These are phyloP conservation scores for Apiotrichum gamsii DNA, from an alignment of 1,284 basidiomycete genomes.

Conservation along the genomic window DNA sequence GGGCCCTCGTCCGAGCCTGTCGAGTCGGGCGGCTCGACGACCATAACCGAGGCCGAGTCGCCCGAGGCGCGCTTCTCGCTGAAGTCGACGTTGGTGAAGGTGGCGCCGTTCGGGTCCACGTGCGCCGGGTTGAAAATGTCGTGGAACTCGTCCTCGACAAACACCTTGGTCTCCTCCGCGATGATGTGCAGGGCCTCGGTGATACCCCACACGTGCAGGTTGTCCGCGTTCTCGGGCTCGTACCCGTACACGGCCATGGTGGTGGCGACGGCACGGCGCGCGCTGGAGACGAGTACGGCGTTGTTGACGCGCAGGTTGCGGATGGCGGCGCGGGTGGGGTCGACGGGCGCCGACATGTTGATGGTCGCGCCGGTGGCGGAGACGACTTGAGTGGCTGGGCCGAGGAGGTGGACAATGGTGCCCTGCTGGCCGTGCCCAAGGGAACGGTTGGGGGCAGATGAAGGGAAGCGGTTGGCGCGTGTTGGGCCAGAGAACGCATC, in stretches of 20 bases:
- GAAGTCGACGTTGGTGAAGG: neutral
- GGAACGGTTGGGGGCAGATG: constrained; percentile 21
- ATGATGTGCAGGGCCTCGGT: constrained; percentile 35
- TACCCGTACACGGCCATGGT: constrained; percentile 30
- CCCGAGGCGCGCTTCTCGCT: neutral
- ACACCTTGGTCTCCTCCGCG: constrained; percentile 28
- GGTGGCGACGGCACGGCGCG: constrained; percentile 17
- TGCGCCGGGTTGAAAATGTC: constrained; percentile 27
- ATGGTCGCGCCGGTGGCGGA: constrained; percentile 14
- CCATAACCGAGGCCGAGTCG: no score
- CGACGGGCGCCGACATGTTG: neutral
- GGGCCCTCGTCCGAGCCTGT: neutral
- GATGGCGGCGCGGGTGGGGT: constrained; percentile 4
- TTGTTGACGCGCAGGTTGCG: constrained; percentile 13
- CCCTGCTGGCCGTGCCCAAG: constrained; percentile 16
- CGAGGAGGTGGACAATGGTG: constrained; percentile 36
- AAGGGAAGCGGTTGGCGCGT: constrained; percentile 31
- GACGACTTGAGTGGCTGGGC: constrained; percentile 25
- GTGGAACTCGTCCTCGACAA: constrained; percentile 37
- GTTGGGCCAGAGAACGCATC: constrained; percentile 20
- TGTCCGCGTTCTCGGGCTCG: constrained; percentile 18
- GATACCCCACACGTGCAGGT: constrained; percentile 28
- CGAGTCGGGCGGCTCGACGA: neutral
- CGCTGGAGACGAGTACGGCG: constrained; percentile 7
- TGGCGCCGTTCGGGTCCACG: neutral